A percentile compares a stretch with the other conserved stretches of the same genome.
Evolutionary conservation across 1,139 yeast species (phyloP).

Genomic region (Yamadazyma jaroonii): DNA sequence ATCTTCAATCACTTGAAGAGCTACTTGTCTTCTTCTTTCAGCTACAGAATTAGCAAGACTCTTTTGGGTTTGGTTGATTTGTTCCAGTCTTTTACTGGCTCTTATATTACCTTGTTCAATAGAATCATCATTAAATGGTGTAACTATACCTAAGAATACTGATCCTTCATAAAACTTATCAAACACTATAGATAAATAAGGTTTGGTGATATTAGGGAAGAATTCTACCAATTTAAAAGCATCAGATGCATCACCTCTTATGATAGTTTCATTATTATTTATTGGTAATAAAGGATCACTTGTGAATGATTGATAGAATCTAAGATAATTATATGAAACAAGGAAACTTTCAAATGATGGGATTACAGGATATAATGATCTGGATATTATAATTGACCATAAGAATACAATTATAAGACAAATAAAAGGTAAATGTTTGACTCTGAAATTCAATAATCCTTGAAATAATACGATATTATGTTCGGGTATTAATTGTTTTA

Average conservation of each 20-base stretch:
- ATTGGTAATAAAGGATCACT: conserved; percentile 41
- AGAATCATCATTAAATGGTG: conserved; percentile 68
- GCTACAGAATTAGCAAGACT: conserved; percentile 59
- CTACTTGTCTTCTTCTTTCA: conserved; percentile 84
- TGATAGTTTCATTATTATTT: conserved; percentile 26
- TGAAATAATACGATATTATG: conserved; percentile 71
- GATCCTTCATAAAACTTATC: conserved; percentile 50
- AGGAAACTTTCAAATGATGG: conserved; percentile 73
- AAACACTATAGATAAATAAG: conserved; percentile 53
- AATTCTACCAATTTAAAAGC: conserved; percentile 81
- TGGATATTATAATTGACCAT: conserved; percentile 38
- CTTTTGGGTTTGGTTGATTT: conserved; percentile 37
- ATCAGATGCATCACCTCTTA: conserved; percentile 86
- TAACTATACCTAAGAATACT: conserved; percentile 55
- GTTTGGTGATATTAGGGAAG: conserved; percentile 62
- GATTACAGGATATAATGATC: conserved; percentile 51
- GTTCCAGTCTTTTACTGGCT: conserved; percentile 58
- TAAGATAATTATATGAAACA: conserved; percentile 67
- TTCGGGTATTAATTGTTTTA: conserved; percentile 88
- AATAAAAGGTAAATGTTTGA: conserved; percentile 71
- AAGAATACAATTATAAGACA: conserved; percentile 43
- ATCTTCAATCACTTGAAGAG: conserved; percentile 78
- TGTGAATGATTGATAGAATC: conserved; percentile 62
- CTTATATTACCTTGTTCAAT: conserved; percentile 72
- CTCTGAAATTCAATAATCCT: conserved; percentile 62